phyloP scores from a whole-genome alignment of 164 flowering plant species.

The Macadamia tetraphylla region DNA sequence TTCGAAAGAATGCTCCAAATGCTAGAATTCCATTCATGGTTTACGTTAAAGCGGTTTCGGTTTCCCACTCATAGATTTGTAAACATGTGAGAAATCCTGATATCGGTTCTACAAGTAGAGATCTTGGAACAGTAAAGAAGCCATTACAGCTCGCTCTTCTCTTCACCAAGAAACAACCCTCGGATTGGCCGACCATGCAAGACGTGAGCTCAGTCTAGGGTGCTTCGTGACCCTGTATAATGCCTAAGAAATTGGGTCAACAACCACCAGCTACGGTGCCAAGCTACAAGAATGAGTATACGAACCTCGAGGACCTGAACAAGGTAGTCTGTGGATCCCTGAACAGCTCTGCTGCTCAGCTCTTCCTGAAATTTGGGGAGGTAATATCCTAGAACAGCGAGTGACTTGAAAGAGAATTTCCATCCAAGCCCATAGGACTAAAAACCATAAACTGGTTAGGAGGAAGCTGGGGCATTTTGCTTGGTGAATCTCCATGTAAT shows the following conservation, averaged over 20 bases:
- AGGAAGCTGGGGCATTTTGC: too few species aligned
- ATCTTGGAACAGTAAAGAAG: conserved; percentile 79
- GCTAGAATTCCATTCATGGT: too few species aligned
- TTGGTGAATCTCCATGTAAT: too few species aligned
- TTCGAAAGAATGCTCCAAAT: too few species aligned
- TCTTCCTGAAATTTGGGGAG: conserved; percentile 88
- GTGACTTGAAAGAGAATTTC: not conserved
- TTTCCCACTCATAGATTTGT: too few species aligned
- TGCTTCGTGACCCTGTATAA: conserved; percentile 33
- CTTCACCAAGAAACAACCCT: conserved; percentile 80
- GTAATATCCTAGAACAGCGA: conserved; percentile 82
- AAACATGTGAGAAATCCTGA: conserved; percentile 35
- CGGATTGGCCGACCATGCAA: conserved; percentile 92
- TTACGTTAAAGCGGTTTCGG: too few species aligned
- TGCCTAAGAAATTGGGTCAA: conserved; percentile 18
- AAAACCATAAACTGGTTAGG: too few species aligned
- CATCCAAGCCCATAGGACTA: too few species aligned
- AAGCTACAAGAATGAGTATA: conserved; percentile 68
- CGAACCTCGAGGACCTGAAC: conserved; percentile 63
- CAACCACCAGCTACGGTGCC: conserved; percentile 35
- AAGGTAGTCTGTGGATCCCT: conserved; percentile 56
- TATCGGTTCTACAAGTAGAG: conserved; percentile 69
- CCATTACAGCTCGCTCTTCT: conserved; percentile 86
- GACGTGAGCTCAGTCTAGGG: conserved; percentile 80
- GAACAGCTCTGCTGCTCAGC: conserved; percentile 91